Evolutionary conservation across 1,284 basidiomycete species (phyloP), one percentile per base, ranked within the genome.

Genomic region (Thecaphora frezii): DNA sequence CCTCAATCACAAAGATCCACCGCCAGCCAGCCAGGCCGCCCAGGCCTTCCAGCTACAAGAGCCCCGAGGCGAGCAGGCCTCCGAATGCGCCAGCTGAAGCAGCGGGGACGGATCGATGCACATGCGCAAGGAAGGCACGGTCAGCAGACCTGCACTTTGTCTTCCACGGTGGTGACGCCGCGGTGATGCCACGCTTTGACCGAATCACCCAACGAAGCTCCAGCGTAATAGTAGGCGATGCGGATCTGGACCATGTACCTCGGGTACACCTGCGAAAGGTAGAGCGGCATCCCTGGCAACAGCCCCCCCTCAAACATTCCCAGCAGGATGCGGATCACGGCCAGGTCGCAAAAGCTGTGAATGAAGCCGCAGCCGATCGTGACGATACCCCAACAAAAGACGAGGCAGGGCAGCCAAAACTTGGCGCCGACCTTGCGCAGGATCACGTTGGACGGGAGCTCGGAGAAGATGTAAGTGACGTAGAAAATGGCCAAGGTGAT

Each of bases 1-100:
- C 86, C 74, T 87, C 86, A 2, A 87, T 67, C 50, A 86, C 85
- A 69, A 86, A 87, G 33, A 87, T 86, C 86, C 84, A 85, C 25
- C 48, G 39, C 55, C 59, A 71, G 10, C 68, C 71, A 3, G 55
- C 51, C 13, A 69, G 61, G 9, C 84, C 86, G 18, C 84, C 85
- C 2, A 86, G 74, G 16, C 85, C 85, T 24, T 85, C 80, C 84
- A 87, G 86, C 58, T 84, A 82, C 24, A 83, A 83, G 41, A 87
- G 83, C 0, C 71, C 81, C 55, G 82, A 85, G 3, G 85, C 85
- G 5, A 87, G 79, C 3, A 72, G 36, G 3, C 73, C 73, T 13
- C 65, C 66, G 26, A 73, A 71, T 2, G 69, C 58, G 14, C 71
- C 68, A 0, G 79, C 78, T 36, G 14, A 30, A 36, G 33, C 12